Conservation (phyloP, 2,329 filamentous ascomycete genomes). For the Pseudocercospora eumusae region DNA sequence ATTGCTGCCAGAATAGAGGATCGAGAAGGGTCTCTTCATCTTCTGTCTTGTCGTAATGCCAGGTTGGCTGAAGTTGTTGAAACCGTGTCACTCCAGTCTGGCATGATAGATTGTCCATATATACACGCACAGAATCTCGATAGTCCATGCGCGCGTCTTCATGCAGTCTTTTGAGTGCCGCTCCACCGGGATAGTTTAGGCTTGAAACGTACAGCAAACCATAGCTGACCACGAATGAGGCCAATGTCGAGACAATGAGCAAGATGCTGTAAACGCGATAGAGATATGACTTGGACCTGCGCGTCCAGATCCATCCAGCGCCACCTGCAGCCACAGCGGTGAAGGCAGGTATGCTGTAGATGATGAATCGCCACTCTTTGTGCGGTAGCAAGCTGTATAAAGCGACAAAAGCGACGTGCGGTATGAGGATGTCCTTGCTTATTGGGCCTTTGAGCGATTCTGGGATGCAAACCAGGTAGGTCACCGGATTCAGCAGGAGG, state of each 20-base stretch:
- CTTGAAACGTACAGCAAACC: slow-evolving; percentile 76
- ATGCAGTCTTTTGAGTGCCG: slow-evolving; percentile 62
- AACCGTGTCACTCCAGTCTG: slow-evolving; percentile 66
- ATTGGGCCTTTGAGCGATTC: slow-evolving; percentile 54
- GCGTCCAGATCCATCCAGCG: slow-evolving; percentile 64
- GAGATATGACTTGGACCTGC: slow-evolving; percentile 61
- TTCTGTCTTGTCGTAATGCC: slow-evolving; percentile 63
- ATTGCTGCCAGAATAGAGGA: slow-evolving; percentile 58
- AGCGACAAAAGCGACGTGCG: slow-evolving; percentile 70
- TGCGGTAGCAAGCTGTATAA: slow-evolving; percentile 89
- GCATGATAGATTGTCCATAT: slow-evolving; percentile 63
- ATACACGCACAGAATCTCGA: slow-evolving; percentile 41
- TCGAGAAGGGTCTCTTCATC: slow-evolving; percentile 51
- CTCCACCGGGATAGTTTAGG: slow-evolving; percentile 90
- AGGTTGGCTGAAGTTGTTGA: slow-evolving; percentile 49
- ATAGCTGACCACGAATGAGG: slow-evolving; percentile 62
- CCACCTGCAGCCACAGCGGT: slow-evolving; percentile 75
- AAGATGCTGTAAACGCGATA: slow-evolving; percentile 58
- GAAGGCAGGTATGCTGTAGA: slow-evolving; percentile 80
- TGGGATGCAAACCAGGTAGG: slow-evolving; percentile 55
- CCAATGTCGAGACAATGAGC: slow-evolving; percentile 62
- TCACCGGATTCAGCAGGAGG: slow-evolving; percentile 77
- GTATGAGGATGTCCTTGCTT: slow-evolving; percentile 60
- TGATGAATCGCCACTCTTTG: slow-evolving; percentile 94
- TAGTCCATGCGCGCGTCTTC: slow-evolving; percentile 22